Evolutionary conservation across 2,329 filamentous ascomycete species (phyloP), one percentile per base, ranked within the genome.

Genomic region (Fusarium annulatum): DNA sequence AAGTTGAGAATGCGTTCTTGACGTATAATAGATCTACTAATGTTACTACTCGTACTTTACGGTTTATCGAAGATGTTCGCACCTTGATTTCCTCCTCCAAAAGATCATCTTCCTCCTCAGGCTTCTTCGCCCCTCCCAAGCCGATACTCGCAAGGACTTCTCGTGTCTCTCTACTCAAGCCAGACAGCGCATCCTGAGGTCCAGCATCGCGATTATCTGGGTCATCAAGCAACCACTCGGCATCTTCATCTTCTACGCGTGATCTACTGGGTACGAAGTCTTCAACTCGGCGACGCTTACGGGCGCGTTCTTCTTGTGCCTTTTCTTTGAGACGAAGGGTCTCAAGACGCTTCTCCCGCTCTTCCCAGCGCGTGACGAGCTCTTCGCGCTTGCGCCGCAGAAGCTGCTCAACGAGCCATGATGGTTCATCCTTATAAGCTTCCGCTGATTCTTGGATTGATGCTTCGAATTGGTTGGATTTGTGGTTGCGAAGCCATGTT

Each of bases 1-100:
- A 19, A 98, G 84, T 79, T 98, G 95, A 6, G 95, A 98, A 81
- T 98, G 95, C 2, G 95, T 98, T 79, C 95, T 89, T 12, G 95
- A 98, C 63, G 95, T 96, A 83, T 96, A 97, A 81, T 94, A 97
- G 58, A 98, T 93, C 86, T 91, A 81, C 56, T 41, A 14, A 51
- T 42, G 81, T 82, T 81, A 84, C 79, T 79, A 79, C 61, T 49
- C 52, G 58, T 46, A 28, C 38, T 52, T 59, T 53, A 58, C 34
- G 12, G 19, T 8, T 60, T n/a, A 62, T 48, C 28, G 26, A 52
- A 59, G 52, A 52, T 34, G 49, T 57, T 57, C 79, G 76, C 77
- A 90, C 89, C 85, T 96, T 97, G 57, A 93, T 85, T 72, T 92
- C 90, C 61, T 94, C 90, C 18, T 89, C 86, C 12, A 87, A 81